These are phyloP conservation scores for Heterobasidion annosum DNA, from an alignment of 1,284 basidiomycete genomes.

Conservation along the genomic window DNA sequence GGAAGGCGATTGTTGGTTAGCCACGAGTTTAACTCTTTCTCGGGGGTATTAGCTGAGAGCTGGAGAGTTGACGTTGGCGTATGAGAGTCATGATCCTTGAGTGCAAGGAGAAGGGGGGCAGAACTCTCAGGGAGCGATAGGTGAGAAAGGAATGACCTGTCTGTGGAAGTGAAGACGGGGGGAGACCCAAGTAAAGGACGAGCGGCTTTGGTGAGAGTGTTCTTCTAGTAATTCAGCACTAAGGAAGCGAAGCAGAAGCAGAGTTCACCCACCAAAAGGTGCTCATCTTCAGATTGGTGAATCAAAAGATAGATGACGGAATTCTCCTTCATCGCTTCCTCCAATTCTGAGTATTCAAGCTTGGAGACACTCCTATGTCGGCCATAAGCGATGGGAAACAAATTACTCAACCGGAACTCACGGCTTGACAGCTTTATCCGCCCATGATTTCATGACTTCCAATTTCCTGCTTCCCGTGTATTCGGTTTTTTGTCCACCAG, in stretches of 20 bases:
- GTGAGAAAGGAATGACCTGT: constrained; percentile 35
- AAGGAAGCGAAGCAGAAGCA: not conserved
- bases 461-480: constrained; percentile 65
- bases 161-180: constrained; percentile 50
- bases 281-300: constrained; percentile 36
- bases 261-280: constrained; percentile 30
- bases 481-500: constrained; percentile 43
- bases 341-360: constrained; percentile 45
- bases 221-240: constrained; percentile 22
- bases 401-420: constrained; percentile 25
- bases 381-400: not conserved
- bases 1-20: constrained; percentile 64
- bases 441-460: constrained; percentile 61
- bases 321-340: constrained; percentile 40
- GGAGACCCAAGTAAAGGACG: constrained; percentile 63
- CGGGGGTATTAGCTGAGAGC: constrained; percentile 7
- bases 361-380: constrained; percentile 29
- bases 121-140: constrained; percentile 39
- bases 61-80: constrained; percentile 23
- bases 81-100: constrained; percentile 60
- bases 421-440: constrained; percentile 59
- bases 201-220: constrained; percentile 35
- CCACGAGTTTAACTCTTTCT: constrained; percentile 31
- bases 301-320: constrained; percentile 72
- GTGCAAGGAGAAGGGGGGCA: constrained; percentile 56